A percentile compares a stretch with the other conserved stretches of the same genome.
Conservation (phyloP, 345 rosid species). For the Eucalyptus cladocalyx region DNA sequence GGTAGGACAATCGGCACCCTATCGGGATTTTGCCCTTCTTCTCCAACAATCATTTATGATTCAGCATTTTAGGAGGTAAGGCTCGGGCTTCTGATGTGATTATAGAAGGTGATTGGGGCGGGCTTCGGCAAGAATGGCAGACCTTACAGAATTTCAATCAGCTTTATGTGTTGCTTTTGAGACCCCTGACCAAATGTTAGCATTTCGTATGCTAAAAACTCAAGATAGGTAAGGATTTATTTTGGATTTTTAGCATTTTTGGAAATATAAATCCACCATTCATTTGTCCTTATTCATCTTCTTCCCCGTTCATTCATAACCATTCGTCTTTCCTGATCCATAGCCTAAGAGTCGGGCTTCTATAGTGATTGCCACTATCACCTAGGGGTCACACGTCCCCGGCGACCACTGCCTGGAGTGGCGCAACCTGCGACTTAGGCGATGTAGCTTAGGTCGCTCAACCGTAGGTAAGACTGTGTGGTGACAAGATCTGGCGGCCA, state of each 20-base stretch:
- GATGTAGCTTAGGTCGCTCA: too few species aligned
- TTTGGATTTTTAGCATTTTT: too few species aligned
- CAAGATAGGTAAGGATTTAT: too few species aligned
- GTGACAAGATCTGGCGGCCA: rapidly evolving
- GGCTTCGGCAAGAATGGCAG: not conserved
- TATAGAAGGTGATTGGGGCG: not conserved
- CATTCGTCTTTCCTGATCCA: too few species aligned
- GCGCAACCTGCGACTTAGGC: rapidly evolving
- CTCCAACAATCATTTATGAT: not conserved
- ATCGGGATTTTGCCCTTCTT: not conserved
- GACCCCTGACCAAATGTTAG: too few species aligned
- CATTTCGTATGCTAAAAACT: too few species aligned
- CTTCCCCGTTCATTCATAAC: too few species aligned
- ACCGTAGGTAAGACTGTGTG: rapidly evolving
- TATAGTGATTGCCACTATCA: rapidly evolving
- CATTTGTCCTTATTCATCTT: rapidly evolving
- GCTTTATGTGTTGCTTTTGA: not conserved
- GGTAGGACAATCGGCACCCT: not conserved
- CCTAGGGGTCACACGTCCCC: rapidly evolving
- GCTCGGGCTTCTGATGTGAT: not conserved
- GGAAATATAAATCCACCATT: too few species aligned
- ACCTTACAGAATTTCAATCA: not conserved
- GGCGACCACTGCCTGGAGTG: rapidly evolving
- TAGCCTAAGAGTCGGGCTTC: rapidly evolving
- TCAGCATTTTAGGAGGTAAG: not conserved